A percentile compares a stretch with the other conserved stretches of the same genome.
These are phyloP conservation scores for Euphorbia schlechtendalii DNA, from an alignment of 441 rosid species.

Conservation along the genomic window DNA sequence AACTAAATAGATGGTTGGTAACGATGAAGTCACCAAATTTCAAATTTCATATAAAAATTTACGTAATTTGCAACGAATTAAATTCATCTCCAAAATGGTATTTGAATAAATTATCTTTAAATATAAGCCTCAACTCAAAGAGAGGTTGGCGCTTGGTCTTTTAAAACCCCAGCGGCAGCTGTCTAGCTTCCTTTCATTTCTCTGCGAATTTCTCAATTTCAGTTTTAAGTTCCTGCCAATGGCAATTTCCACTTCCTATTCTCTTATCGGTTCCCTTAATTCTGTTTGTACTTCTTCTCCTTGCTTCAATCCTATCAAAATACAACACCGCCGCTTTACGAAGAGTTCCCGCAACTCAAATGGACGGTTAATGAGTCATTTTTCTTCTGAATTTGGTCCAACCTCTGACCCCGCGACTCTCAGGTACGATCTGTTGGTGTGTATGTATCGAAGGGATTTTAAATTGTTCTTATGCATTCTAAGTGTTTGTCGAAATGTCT, in stretches of 20 bases:
- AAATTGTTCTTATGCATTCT: constrained; percentile 4
- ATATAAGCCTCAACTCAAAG: not conserved
- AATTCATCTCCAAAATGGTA: too few species aligned
- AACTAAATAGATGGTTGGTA: too few species aligned
- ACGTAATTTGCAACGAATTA: too few species aligned
- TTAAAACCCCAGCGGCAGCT: not conserved
- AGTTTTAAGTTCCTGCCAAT: constrained; percentile 19
- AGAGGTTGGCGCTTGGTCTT: constrained; percentile 7
- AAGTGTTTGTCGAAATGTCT: constrained; percentile 43
- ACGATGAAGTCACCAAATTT: too few species aligned
- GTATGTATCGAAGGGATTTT: not conserved
- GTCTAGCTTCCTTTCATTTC: not conserved
- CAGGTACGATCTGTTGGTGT: constrained; percentile 23
- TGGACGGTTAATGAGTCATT: constrained; percentile 32
- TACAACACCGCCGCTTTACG: constrained; percentile 19
- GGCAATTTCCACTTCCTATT: constrained; percentile 37
- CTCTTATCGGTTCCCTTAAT: constrained; percentile 29
- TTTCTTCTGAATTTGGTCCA: constrained; percentile 42
- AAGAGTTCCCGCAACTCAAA: constrained; percentile 19
- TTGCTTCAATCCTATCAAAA: constrained; percentile 22
- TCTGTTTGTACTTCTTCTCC: constrained; percentile 18
- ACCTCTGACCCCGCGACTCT: constrained; percentile 36
- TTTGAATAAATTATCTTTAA: not conserved
- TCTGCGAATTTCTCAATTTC: not conserved
- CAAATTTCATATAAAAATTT: too few species aligned